These are phyloP conservation scores for Hippophae rhamnoides DNA, from an alignment of 306 rosid genomes.

Conservation along the genomic window DNA sequence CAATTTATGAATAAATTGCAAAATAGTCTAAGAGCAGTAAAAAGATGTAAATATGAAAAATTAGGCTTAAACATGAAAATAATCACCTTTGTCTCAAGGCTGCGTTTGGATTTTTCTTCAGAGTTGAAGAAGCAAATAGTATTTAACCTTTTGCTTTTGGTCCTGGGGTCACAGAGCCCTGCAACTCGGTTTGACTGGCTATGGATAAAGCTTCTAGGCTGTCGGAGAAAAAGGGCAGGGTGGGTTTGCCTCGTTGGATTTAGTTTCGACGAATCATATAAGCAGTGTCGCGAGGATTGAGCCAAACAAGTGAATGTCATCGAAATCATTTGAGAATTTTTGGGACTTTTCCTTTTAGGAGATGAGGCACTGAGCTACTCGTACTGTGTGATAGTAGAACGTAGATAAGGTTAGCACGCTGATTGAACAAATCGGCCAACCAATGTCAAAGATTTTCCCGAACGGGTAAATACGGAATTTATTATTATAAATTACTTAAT, in stretches of 20 bases:
- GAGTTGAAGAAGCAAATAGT: slow-evolving; percentile 48
- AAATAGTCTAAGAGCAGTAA: neutral
- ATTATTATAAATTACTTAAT: too few species aligned
- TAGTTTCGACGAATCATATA: slow-evolving; percentile 20
- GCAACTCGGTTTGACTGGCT: slow-evolving; percentile 10
- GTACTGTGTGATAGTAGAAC: too few species aligned
- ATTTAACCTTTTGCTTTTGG: slow-evolving; percentile 13
- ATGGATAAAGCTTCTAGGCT: slow-evolving; percentile 14
- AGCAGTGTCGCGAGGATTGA: slow-evolving; percentile 27
- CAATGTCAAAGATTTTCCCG: too few species aligned
- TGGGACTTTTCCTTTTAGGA: too few species aligned
- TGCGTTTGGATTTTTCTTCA: slow-evolving; percentile 34
- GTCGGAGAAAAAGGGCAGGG: slow-evolving; percentile 22
- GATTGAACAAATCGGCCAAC: too few species aligned
- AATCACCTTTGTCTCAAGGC: slow-evolving; percentile 37
- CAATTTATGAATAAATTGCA: neutral
- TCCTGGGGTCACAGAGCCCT: neutral
- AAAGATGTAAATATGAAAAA: neutral
- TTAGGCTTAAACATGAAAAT: slow-evolving; percentile 1
- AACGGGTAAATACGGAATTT: too few species aligned
- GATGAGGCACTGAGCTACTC: too few species aligned
- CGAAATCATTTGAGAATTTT: slow-evolving; percentile 13
- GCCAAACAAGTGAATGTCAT: slow-evolving; percentile 15
- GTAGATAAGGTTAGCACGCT: too few species aligned
- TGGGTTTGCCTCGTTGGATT: slow-evolving; percentile 21